These are phyloP conservation scores for Clarireedia hainanense DNA, from an alignment of 2,329 filamentous ascomycete genomes.

Conservation along the genomic window DNA sequence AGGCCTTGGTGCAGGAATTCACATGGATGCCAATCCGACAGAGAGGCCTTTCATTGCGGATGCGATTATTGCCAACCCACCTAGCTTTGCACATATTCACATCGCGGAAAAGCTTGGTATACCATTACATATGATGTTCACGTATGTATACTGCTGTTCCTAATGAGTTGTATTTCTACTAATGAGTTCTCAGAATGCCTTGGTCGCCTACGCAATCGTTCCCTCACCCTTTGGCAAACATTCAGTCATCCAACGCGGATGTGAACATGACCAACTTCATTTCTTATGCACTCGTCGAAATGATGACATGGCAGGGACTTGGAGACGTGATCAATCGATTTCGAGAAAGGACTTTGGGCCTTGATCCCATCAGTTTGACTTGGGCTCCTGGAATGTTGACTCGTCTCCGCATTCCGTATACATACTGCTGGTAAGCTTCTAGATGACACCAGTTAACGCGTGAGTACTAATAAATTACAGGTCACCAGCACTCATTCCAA, in stretches of 20 bases:
- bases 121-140: constrained; percentile 82
- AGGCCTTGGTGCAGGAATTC: constrained; percentile 26
- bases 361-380: constrained; percentile 71
- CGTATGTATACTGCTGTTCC: constrained; percentile 42
- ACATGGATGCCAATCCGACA: constrained; percentile 27
- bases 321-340: constrained; percentile 90
- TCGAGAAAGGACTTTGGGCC: constrained; percentile 61
- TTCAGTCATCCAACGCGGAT: constrained; percentile 57
- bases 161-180: not conserved
- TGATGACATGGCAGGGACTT: constrained; percentile 69
- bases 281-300: constrained; percentile 60
- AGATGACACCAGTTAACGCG: not conserved
- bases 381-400: constrained; percentile 76
- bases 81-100: constrained; percentile 69
- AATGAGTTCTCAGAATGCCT: constrained; percentile 44
- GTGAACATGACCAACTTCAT: constrained; percentile 58
- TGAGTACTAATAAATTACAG: constrained; percentile 23
- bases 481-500: constrained; percentile 70
- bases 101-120: constrained; percentile 68
- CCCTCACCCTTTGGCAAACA: constrained; percentile 62
- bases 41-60: constrained; percentile 69
- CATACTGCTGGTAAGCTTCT: constrained; percentile 67
- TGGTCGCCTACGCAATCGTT: constrained; percentile 65
- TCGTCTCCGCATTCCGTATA: constrained; percentile 71
- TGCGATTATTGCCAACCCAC: constrained; percentile 71